Evolutionary conservation across 2,329 filamentous ascomycete species (phyloP).

Genomic region (Sclerotinia minor): DNA sequence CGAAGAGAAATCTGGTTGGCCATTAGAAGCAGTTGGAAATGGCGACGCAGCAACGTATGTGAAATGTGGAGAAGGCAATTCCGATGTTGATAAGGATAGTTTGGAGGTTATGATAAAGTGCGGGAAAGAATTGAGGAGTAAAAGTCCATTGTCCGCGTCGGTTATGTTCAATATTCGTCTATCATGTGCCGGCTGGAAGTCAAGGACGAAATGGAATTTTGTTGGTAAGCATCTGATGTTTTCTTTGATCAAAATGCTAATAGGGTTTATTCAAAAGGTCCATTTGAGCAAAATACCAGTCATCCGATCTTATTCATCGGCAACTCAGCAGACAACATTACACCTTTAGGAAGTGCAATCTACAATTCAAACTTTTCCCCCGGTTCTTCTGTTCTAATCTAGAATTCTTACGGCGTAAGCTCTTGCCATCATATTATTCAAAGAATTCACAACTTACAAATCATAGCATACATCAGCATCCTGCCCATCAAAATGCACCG

Average conservation of each 20-base stretch:
- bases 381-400: background rate
- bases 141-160: background rate
- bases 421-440: background rate
- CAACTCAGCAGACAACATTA: constrained; percentile 44
- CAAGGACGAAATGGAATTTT: constrained; percentile 15
- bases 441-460: background rate
- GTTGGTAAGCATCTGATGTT: background rate
- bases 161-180: constrained; percentile 8
- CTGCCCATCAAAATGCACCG: background rate
- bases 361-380: background rate
- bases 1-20: constrained; percentile 31
- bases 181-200: constrained; percentile 29
- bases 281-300: constrained; percentile 42
- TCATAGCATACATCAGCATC: background rate
- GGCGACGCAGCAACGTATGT: constrained; percentile 42
- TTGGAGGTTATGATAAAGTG: constrained; percentile 41
- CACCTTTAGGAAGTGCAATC: constrained; percentile 41
- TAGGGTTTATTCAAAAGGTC: background rate
- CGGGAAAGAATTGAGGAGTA: constrained; percentile 39
- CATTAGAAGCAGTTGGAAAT: constrained; percentile 33
- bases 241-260: background rate
- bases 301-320: constrained; percentile 44
- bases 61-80: constrained; percentile 46
- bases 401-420: background rate
- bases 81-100: constrained; percentile 44